Evolutionary conservation across 106 monocot genomes (phyloP).

Genomic region (Posidonia australis): DNA sequence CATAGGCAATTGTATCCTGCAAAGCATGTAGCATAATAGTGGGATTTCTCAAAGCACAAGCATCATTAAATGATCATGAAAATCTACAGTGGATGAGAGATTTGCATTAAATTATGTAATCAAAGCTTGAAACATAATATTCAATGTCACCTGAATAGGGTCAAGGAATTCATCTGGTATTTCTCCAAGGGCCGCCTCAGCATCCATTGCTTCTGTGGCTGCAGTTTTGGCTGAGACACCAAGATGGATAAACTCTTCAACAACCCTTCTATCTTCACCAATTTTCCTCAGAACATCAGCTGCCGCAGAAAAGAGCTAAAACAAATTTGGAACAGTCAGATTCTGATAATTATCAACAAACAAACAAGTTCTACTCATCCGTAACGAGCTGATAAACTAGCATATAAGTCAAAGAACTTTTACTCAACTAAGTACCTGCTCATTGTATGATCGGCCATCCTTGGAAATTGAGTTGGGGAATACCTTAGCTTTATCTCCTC

Average conservation of each 20-base stretch:
- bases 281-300: slow-evolving; percentile 81
- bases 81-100: too few species aligned
- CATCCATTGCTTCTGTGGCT: slow-evolving; percentile 89
- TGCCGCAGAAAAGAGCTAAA: slow-evolving; percentile 75
- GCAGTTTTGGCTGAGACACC: slow-evolving; percentile 71
- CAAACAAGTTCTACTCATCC: not conserved
- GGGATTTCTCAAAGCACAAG: too few species aligned
- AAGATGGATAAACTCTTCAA: slow-evolving; percentile 76
- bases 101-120: not conserved
- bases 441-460: slow-evolving; percentile 93
- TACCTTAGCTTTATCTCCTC: slow-evolving; percentile 70
- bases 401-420: not conserved
- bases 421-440: slow-evolving; percentile 34
- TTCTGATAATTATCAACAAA: not conserved
- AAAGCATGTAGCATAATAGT: too few species aligned
- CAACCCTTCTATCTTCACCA: slow-evolving; percentile 57
- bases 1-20: too few species aligned
- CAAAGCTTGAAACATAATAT: not conserved
- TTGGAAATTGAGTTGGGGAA: slow-evolving; percentile 81
- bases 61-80: too few species aligned
- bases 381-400: not conserved
- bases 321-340: not conserved
- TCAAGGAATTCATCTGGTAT: slow-evolving; percentile 99
- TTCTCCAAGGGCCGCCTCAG: slow-evolving; percentile 83
- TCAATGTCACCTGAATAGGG: slow-evolving; percentile 73